Base-by-base conservation (phyloP, 108 stramenopile genomes). In the Cyclotella cryptica region DNA sequence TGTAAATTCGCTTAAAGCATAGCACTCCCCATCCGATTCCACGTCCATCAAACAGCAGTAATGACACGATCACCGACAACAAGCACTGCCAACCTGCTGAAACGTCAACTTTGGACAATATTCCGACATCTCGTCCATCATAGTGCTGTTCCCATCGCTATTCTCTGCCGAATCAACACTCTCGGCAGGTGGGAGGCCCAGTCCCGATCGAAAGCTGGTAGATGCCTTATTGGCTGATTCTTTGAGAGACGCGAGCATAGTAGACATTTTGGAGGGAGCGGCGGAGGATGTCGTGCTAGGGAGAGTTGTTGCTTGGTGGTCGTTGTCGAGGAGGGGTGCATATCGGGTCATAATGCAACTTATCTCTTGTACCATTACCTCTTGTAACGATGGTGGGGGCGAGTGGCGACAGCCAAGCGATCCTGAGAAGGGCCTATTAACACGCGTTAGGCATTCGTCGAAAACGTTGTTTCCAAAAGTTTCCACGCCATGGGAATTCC, bases 91-190 rank as follows among this genome's bases (percentile, higher is more conserved):
- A 47, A 83, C 87, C 84, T 90, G 90, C 54, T 92, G 93, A 89
- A 87, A 95, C 0, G 90, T 91, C 40, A 95, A 66, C 52, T 88
- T 83, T 0, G 93, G 93, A 81, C 93, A 95, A 61, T 88, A 82
- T 28, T 93, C 88, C 39, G 88, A 72, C 39, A 90, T 74, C 74
- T 89, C 90, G 22, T 89, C 90, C 49, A 90, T 29, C 44, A 87
- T 71, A 27, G 51, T 46, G 49, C 84, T 82, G 53, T 76, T 63
- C 22, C 40, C 75, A 13, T 52, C 65, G 10, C 55, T 47, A 26
- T 67, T 53, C n/a, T 72, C 71, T 0, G 57, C 77, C 5, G 51
- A 30, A 43, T 64, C 58, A 22, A 24, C 53, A 18, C 28, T 42
- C 10, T 14, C 60, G 0, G 49, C 39, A 7, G 57, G 21, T 0